phyloP scores from a whole-genome alignment of 2,329 filamentous ascomycete genomes.

The Periglandula ipomoeae region DNA sequence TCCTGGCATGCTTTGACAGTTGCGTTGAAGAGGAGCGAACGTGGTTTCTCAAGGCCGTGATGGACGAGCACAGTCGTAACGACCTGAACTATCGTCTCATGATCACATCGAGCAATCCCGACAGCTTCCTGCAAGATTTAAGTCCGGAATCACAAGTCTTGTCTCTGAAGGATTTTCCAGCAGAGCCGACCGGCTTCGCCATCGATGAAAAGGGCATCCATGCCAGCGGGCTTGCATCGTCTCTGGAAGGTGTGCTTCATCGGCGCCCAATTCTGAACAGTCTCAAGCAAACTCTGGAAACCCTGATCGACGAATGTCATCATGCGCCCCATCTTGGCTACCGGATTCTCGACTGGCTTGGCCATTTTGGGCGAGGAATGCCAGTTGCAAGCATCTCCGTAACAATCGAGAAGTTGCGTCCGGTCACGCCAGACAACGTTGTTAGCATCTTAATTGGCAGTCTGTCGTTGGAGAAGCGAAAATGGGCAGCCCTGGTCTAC shows the following conservation, averaged over 20 bases:
- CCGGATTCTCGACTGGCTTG: not conserved
- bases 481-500: not conserved
- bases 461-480: not conserved
- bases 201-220: not conserved
- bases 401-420: not conserved
- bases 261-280: not conserved
- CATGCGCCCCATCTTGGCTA: not conserved
- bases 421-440: not conserved
- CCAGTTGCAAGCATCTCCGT: not conserved
- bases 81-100: not conserved
- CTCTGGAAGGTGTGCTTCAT: not conserved
- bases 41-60: not conserved
- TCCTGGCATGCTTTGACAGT: not conserved
- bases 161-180: not conserved
- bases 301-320: not conserved
- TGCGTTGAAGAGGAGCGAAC: not conserved
- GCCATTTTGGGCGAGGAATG: not conserved
- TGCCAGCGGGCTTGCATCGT: not conserved
- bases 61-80: not conserved
- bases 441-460: not conserved
- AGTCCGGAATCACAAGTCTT: not conserved
- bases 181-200: not conserved
- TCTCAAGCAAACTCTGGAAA: not conserved
- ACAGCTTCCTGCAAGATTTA: not conserved
- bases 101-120: not conserved